phyloP scores from a whole-genome alignment of 2,329 filamentous ascomycete species.

The Raffaelea albimanens region DNA sequence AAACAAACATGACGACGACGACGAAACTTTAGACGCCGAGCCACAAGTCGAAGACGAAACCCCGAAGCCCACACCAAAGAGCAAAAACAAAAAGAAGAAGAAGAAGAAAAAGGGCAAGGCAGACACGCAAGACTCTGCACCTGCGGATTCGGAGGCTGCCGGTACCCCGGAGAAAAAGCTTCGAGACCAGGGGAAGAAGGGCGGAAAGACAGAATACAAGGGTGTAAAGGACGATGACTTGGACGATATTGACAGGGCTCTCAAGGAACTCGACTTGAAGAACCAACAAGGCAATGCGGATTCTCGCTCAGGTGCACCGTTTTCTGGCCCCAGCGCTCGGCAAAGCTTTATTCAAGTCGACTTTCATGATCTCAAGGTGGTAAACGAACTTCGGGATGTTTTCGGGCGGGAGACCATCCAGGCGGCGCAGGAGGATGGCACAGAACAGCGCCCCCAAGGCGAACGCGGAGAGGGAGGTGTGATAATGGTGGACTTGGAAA shows the following conservation, averaged over 20 bases:
- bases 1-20: conserved; percentile 22
- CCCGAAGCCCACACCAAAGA: conserved; percentile 4
- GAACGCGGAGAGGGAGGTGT: conserved; percentile 20
- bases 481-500: conserved; percentile 44
- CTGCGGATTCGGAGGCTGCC: no score
- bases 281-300: not conserved
- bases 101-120: conserved; percentile 8
- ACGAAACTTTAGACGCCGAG: conserved; percentile 20
- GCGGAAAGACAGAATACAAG: conserved; percentile 5
- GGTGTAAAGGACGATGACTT: conserved; percentile 4
- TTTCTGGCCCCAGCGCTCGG: not conserved
- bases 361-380: conserved; percentile 67
- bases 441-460: conserved; percentile 9
- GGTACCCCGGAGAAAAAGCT: no score
- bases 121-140: no score
- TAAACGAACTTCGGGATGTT: conserved; percentile 75
- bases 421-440: conserved; percentile 39
- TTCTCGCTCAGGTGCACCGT: not conserved
- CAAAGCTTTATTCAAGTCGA: conserved; percentile 28
- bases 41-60: not conserved
- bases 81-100: conserved; percentile 22
- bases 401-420: conserved; percentile 50
- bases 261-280: conserved; percentile 36
- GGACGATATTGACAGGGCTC: conserved; percentile 48
- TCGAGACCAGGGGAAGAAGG: no score